Evolutionary conservation across 257 asterid genomes (phyloP).

Genomic region (Solanum boliviense): DNA sequence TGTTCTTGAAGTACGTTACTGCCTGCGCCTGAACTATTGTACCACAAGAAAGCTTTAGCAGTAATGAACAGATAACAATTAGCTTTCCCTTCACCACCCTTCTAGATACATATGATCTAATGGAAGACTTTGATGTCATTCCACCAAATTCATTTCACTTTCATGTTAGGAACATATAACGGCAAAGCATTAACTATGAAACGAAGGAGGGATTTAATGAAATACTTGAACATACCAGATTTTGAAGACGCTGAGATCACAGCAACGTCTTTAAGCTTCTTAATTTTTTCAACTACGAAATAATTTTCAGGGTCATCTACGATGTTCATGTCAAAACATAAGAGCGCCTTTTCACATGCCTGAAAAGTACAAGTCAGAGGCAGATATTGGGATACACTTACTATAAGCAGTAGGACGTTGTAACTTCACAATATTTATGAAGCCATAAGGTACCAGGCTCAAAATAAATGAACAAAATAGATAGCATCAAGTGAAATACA

Average conservation of each 20-base stretch:
- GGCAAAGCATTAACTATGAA: not conserved
- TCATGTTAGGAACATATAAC: not conserved
- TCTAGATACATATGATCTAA: not conserved
- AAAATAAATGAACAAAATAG: not conserved
- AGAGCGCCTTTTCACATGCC: conserved; percentile 73
- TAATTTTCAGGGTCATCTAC: conserved; percentile 16
- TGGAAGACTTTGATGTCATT: not conserved
- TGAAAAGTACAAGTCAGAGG: conserved; percentile 9
- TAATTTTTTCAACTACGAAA: conserved; percentile 27
- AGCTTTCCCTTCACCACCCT: not conserved
- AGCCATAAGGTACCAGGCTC: not conserved
- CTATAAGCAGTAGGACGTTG: not conserved
- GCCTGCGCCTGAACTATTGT: conserved; percentile 71
- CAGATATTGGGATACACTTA: not conserved
- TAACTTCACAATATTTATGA: not conserved
- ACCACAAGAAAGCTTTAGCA: conserved; percentile 8
- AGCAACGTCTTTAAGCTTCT: conserved; percentile 42
- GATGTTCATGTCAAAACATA: conserved; percentile 15
- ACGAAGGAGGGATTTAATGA: not conserved
- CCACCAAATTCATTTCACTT: not conserved
- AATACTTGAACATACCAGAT: conserved; percentile 39
- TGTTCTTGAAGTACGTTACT: conserved; percentile 46
- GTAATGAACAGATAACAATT: not conserved
- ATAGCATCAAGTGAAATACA: not conserved
- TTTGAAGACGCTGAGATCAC: conserved; percentile 38